A percentile compares a stretch with the other conserved stretches of the same genome.
Conservation (phyloP, 257 asterid species). For the Solanum dulcamara region DNA sequence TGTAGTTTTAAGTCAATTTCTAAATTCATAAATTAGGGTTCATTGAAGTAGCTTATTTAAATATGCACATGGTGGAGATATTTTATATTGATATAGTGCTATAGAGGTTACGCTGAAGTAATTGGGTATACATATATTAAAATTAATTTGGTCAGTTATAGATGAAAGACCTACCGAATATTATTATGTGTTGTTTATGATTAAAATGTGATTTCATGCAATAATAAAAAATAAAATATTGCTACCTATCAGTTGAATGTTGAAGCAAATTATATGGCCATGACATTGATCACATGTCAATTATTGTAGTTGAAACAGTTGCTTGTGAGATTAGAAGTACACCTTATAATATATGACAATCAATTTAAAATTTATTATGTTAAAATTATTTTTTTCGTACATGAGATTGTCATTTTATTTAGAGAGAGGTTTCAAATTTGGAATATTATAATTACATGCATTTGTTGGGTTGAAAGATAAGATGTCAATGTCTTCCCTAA, state of each 20-base stretch:
- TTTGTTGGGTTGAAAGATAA: not conserved
- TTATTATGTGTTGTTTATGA: not conserved
- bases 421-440: not conserved
- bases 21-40: not conserved
- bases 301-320: not conserved
- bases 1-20: not conserved
- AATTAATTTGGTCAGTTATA: not conserved
- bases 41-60: not conserved
- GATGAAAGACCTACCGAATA: not conserved
- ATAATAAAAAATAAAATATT: not conserved
- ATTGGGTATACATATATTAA: not conserved
- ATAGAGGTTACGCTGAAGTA: not conserved
- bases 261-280: not conserved
- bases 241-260: not conserved
- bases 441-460: not conserved
- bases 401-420: not conserved
- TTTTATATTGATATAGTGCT: not conserved
- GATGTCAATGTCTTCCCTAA: not conserved
- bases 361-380: not conserved
- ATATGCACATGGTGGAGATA: not conserved
- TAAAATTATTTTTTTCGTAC: not conserved
- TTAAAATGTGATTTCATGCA: not conserved
- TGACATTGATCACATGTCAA: not conserved
- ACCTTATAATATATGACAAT: not conserved
- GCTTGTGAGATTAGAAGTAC: not conserved